phyloP scores from a whole-genome alignment of 768 basidiomycete genomes.

The Hygrophorus pudorinus region DNA sequence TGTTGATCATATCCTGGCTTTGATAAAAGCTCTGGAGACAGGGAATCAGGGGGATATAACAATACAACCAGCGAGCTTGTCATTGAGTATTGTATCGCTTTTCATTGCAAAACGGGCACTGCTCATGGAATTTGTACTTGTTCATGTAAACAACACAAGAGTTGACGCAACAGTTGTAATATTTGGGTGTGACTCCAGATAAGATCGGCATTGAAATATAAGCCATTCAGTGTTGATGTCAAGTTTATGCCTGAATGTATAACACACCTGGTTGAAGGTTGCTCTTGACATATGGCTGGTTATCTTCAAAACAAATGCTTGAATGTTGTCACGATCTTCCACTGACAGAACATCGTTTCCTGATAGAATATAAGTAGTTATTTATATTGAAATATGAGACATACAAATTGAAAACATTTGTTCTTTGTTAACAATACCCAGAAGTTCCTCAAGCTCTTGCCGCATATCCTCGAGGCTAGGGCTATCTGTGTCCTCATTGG shows the following conservation, averaged over 20 bases:
- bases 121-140: conserved; percentile 5
- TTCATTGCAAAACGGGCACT: conserved; percentile 13
- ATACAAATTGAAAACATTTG: background rate
- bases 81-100: conserved; percentile 1
- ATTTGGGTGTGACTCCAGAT: conserved; percentile 15
- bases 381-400: background rate
- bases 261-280: conserved; percentile 17
- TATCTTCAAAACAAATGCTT: conserved; percentile 17
- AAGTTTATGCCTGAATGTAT: conserved; percentile 16
- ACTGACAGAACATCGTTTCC: conserved; percentile 14
- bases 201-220: conserved; percentile 13
- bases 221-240: conserved; percentile 18
- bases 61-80: conserved; percentile 12
- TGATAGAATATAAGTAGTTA: conserved; percentile 3
- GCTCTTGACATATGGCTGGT: conserved; percentile 15
- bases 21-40: conserved; percentile 15
- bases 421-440: background rate
- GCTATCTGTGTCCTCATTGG: too few relatives aligned
- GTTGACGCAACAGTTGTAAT: conserved; percentile 24
- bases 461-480: too few relatives aligned
- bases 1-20: conserved; percentile 2
- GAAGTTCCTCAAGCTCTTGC: background rate
- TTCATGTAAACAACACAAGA: conserved; percentile 24
- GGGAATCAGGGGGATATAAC: conserved; percentile 21
- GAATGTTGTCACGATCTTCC: conserved; percentile 18